Evolutionary conservation across 345 rosid genomes (phyloP).

Genomic region (Psidium friedrichsthalianum): DNA sequence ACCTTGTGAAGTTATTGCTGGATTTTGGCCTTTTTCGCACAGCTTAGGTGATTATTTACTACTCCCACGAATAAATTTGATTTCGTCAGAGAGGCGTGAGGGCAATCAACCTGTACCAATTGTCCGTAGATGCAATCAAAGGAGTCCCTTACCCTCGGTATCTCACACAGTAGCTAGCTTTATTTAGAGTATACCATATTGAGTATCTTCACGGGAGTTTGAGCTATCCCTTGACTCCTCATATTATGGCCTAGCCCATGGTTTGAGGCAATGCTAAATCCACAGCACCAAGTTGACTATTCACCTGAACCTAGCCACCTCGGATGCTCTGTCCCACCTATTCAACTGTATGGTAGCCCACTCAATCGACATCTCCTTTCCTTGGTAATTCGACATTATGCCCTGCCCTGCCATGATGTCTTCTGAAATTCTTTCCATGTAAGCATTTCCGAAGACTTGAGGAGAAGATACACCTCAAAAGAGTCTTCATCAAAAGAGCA

Average conservation of each 20-base stretch:
- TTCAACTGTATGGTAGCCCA: background rate
- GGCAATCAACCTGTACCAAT: background rate
- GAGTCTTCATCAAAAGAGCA: background rate
- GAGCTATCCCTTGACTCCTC: background rate
- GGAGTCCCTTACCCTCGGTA: background rate
- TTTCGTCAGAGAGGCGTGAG: background rate
- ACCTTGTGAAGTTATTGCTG: background rate
- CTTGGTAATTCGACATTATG: background rate
- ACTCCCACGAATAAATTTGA: background rate
- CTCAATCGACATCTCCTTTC: background rate
- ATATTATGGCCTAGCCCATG: background rate
- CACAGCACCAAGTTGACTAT: background rate
- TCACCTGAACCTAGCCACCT: background rate
- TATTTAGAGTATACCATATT: background rate
- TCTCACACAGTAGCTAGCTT: background rate
- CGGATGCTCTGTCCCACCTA: background rate
- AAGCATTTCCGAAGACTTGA: background rate
- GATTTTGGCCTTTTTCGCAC: background rate
- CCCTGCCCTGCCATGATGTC: background rate
- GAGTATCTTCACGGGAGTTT: background rate
- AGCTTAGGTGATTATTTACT: background rate
- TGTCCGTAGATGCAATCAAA: background rate
- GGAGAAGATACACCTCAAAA: background rate
- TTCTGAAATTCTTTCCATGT: background rate
- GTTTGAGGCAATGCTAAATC: background rate